Conservation (phyloP, 2,329 filamentous ascomycete genomes). For the Alternaria brassicicola region DNA sequence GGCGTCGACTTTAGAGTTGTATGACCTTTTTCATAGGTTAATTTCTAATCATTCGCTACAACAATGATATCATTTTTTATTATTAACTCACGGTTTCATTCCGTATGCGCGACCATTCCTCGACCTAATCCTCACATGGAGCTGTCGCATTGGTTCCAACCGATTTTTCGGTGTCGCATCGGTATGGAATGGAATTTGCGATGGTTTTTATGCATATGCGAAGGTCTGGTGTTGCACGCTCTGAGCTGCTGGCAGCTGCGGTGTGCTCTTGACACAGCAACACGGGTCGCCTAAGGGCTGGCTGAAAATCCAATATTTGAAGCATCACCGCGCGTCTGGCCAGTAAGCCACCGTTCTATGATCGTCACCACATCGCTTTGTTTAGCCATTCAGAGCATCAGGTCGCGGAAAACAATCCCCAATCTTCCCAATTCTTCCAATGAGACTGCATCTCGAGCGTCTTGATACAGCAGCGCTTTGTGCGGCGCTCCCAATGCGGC, state of each 20-base stretch:
- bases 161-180: background rate
- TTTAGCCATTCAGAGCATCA: background rate
- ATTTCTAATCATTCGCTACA: constrained; percentile 11
- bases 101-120: background rate
- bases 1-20: constrained; percentile 5
- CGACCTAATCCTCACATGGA: background rate
- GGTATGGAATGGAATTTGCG: background rate
- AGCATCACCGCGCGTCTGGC: background rate
- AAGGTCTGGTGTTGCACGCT: background rate
- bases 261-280: background rate
- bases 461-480: background rate
- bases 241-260: background rate
- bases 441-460: background rate
- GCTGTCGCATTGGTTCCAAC: background rate
- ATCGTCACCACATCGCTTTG: background rate
- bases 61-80: background rate
- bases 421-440: background rate
- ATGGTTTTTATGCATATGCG: background rate
- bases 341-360: background rate
- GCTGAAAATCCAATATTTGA: background rate
- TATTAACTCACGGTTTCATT: background rate
- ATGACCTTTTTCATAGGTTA: constrained; percentile 5
- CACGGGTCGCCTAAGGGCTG: background rate
- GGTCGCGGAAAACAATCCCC: background rate
- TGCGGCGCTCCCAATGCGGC: background rate